Percentiles rank a stretch among this genome's conserved stretches.
These are phyloP conservation scores for Phytophthora lateralis DNA, from an alignment of 352 stramenopile species.

Conservation along the genomic window DNA sequence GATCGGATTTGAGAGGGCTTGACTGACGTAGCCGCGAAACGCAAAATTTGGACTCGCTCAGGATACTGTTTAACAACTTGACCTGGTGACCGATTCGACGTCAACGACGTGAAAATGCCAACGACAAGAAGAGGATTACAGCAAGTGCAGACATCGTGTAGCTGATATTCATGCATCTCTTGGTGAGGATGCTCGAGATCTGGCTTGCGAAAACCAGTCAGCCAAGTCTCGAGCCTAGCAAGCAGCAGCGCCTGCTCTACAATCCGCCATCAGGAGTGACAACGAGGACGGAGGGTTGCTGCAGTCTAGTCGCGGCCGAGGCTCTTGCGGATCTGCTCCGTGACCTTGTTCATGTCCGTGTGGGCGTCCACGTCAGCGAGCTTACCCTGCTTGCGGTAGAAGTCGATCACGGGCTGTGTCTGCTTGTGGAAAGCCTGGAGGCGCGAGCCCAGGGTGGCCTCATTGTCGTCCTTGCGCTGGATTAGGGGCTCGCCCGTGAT, in stretches of 20 bases:
- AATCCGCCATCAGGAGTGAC: constrained; percentile 13
- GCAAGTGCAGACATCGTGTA: constrained; percentile 22
- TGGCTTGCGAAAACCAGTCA: background rate
- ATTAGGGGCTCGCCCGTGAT: constrained; percentile 96
- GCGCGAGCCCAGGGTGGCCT: constrained; percentile 91
- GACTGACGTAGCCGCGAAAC: constrained; percentile 2
- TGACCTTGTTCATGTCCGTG: constrained; percentile 85
- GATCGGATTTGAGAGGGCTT: background rate
- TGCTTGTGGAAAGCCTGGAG: constrained; percentile 96
- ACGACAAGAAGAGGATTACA: constrained; percentile 3
- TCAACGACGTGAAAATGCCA: background rate
- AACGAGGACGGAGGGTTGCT: constrained; percentile 4
- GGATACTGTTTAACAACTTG: background rate
- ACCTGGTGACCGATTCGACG: background rate
- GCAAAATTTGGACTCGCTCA: background rate
- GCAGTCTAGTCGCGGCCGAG: constrained; percentile 72
- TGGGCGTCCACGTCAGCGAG: constrained; percentile 91
- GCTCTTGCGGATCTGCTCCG: constrained; percentile 80
- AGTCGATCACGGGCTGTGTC: constrained; percentile 96
- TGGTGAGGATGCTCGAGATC: constrained; percentile 8
- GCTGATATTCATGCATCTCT: constrained; percentile 34
- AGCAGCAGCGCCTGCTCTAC: constrained; percentile 26
- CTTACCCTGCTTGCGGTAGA: constrained; percentile 88
- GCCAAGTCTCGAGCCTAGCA: constrained; percentile 12
- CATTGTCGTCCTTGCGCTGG: constrained; percentile 98